These are phyloP conservation scores for Oryza nivara DNA, from an alignment of 176 grass and related monocot genomes.

Conservation along the genomic window DNA sequence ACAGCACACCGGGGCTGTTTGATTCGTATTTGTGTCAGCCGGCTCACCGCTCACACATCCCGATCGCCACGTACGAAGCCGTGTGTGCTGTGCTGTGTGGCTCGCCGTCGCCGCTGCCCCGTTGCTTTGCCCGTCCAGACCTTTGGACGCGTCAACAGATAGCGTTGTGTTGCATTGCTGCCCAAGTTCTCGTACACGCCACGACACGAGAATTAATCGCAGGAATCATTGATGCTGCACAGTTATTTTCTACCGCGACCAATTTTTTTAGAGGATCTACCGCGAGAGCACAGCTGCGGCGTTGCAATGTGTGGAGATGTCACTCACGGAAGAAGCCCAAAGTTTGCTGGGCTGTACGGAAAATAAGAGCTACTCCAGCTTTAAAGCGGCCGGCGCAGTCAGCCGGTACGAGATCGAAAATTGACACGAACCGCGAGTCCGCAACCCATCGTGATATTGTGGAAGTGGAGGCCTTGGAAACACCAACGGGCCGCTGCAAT, in stretches of 20 bases:
- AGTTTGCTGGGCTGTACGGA: background rate
- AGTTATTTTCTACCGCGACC: background rate
- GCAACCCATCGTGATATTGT: too few species aligned
- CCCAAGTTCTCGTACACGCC: too few species aligned
- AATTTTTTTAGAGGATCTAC: background rate
- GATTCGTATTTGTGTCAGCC: too few species aligned
- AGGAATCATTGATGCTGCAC: background rate
- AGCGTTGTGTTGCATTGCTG: too few species aligned
- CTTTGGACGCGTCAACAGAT: background rate
- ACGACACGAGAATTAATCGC: background rate
- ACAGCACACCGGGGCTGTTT: too few species aligned
- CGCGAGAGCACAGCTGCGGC: background rate
- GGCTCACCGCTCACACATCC: too few species aligned
- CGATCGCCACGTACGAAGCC: background rate
- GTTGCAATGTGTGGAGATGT: too few species aligned
- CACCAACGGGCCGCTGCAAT: background rate
- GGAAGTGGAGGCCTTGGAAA: background rate
- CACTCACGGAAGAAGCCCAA: background rate
- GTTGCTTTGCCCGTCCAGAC: background rate
- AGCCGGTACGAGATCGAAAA: background rate
- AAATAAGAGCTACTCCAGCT: too few species aligned
- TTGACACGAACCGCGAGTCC: background rate
- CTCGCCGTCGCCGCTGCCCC: background rate
- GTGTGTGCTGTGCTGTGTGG: background rate
- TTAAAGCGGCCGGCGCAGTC: too few species aligned